Conservation (phyloP, 495 filamentous ascomycete species). For the Trichoderma gamsii region DNA sequence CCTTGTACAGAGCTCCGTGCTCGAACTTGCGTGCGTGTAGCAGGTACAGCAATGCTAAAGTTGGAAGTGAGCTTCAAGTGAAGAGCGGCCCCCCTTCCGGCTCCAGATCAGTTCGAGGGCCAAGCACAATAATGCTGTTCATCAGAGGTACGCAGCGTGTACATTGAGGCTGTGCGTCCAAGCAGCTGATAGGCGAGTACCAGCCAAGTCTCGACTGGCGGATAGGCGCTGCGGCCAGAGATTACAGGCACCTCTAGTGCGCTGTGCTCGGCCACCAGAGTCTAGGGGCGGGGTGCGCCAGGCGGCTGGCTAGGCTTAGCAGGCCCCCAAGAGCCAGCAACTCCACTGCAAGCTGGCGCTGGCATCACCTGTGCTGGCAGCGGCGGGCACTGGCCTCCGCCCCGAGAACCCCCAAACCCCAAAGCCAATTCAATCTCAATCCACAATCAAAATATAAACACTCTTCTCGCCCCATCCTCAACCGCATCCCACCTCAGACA, state of each 20-base stretch:
- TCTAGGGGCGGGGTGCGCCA: constrained; percentile 12
- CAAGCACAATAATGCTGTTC: not conserved
- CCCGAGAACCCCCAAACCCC: constrained; percentile 12
- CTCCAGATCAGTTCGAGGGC: no score
- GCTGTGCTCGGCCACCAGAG: constrained; percentile 2
- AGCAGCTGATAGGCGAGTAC: not conserved
- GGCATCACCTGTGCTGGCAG: not conserved
- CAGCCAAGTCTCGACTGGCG: not conserved
- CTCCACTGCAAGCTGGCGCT: constrained; percentile 10
- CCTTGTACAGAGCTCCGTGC: no score
- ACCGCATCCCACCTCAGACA: constrained; percentile 14
- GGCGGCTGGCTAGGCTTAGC: constrained; percentile 12
- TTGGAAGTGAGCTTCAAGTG: no score
- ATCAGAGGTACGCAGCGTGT: not conserved
- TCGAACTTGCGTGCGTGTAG: no score
- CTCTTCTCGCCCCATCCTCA: constrained; percentile 16
- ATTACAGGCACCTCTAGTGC: not conserved
- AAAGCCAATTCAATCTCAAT: constrained; percentile 14
- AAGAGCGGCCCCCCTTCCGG: no score
- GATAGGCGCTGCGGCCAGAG: constrained; percentile 2
- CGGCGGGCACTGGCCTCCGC: constrained; percentile 12
- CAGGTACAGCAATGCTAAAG: no score
- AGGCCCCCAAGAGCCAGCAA: constrained; percentile 3
- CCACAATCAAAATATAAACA: constrained; percentile 18
- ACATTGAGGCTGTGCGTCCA: not conserved